Conservation (phyloP, 805 yeast genomes). For the Candida coleopterorum region DNA sequence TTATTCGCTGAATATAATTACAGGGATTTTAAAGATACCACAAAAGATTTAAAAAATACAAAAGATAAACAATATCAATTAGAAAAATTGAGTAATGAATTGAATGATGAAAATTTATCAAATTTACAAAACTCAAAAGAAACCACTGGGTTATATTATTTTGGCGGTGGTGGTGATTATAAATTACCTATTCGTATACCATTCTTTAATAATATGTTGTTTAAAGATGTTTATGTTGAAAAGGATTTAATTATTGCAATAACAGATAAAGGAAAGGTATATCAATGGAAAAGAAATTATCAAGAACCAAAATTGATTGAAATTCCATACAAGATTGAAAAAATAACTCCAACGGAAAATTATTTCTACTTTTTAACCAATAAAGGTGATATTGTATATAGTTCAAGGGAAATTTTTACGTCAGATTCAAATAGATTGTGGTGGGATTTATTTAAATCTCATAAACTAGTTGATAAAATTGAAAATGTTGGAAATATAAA, state of each 20-base stretch:
- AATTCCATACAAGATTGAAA: slow-evolving; percentile 25
- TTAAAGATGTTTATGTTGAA: slow-evolving; percentile 54
- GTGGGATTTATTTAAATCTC: slow-evolving; percentile 15
- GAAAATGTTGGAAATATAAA: slow-evolving; percentile 22
- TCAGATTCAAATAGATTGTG: slow-evolving; percentile 14
- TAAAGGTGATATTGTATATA: slow-evolving; percentile 32
- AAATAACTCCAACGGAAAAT: slow-evolving; percentile 30
- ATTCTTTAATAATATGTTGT: slow-evolving; percentile 56
- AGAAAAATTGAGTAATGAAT: slow-evolving; percentile 21
- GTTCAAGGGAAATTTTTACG: slow-evolving; percentile 21
- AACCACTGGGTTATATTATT: slow-evolving; percentile 31
- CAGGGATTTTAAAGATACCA: slow-evolving; percentile 31
- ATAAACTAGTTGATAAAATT: slow-evolving; percentile 7
- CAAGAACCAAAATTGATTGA: slow-evolving; percentile 20
- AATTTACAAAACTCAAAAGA: slow-evolving; percentile 19
- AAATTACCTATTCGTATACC: slow-evolving; percentile 54
- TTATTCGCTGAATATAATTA: slow-evolving; percentile 29
- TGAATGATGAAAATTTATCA: slow-evolving; percentile 17
- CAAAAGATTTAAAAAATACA: slow-evolving; percentile 26
- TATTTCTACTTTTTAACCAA: slow-evolving; percentile 37
- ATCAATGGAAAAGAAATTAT: slow-evolving; percentile 58
- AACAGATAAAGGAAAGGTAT: slow-evolving; percentile 63
- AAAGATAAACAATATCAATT: slow-evolving; percentile 22
- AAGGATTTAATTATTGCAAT: slow-evolving; percentile 52
- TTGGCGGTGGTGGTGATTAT: slow-evolving; percentile 28